These are phyloP conservation scores for Malassezia pachydermatis DNA, from an alignment of 1,284 basidiomycete species.

Conservation along the genomic window DNA sequence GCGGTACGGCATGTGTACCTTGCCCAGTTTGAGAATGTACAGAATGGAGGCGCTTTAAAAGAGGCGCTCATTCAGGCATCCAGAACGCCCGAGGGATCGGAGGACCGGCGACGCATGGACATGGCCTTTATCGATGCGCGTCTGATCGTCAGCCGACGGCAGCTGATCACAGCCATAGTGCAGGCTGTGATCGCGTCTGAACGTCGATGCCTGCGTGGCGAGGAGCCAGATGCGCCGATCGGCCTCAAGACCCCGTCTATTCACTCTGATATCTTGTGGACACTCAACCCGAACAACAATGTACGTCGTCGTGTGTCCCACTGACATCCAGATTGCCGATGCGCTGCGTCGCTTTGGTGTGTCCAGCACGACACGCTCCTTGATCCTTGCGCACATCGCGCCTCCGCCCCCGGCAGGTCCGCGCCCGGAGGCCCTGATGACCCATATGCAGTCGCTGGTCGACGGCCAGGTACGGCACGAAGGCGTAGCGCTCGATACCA, in stretches of 20 bases:
- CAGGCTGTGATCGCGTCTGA: constrained; percentile 12
- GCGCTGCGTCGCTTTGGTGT: constrained; percentile 19
- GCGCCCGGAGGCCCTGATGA: neutral
- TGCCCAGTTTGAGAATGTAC: constrained; percentile 10
- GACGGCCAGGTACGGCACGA: constrained; percentile 5
- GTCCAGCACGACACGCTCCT: constrained; percentile 2
- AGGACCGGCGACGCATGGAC: constrained; percentile 12
- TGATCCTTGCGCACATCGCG: constrained; percentile 9
- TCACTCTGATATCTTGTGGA: constrained; percentile 22
- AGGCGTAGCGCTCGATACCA: constrained; percentile 4
- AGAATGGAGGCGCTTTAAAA: constrained; percentile 9
- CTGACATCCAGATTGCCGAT: constrained; percentile 14
- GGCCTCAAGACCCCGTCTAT: constrained; percentile 20
- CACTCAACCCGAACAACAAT: constrained; percentile 18
- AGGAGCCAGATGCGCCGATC: neutral
- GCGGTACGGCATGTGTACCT: constrained; percentile 11
- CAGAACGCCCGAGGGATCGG: constrained; percentile 5
- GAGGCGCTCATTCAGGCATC: constrained; percentile 15
- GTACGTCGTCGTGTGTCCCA: constrained; percentile 1
- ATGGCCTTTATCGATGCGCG: constrained; percentile 17
- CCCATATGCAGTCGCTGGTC: constrained; percentile 11
- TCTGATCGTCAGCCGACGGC: constrained; percentile 4
- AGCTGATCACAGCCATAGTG: constrained; percentile 15
- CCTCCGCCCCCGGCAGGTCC: constrained; percentile 3
- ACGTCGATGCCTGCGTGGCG: neutral